phyloP scores from a whole-genome alignment of 345 rosid genomes.

The Rhodamnia rubescens region DNA sequence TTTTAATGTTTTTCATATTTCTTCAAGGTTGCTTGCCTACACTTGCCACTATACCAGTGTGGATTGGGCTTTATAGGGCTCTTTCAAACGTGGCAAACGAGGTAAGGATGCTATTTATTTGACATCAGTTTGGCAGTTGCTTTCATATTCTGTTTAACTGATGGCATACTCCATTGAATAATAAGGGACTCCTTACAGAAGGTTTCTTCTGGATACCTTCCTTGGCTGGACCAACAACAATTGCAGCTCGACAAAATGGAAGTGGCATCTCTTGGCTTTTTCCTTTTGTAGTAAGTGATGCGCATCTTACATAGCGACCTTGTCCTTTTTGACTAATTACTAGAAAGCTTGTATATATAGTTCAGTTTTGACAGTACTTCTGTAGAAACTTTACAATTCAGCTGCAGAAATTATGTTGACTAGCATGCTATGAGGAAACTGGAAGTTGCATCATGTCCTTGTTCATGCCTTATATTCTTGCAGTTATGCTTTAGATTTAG shows the following conservation, averaged over 20 bases:
- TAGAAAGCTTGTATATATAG: background rate
- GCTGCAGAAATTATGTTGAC: background rate
- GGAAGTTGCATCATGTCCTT: background rate
- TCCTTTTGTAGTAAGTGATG: constrained; percentile 64
- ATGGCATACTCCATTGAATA: constrained; percentile 4
- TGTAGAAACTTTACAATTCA: background rate
- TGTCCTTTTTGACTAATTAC: background rate
- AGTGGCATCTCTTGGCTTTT: constrained; percentile 93
- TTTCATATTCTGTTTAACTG: background rate
- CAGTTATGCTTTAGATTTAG: background rate
- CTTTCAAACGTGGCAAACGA: constrained; percentile 94
- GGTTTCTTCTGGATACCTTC: constrained; percentile 99
- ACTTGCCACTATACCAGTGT: constrained; percentile 92
- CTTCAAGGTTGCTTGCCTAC: constrained; percentile 83
- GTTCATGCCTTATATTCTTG: background rate
- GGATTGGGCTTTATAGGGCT: constrained; percentile 98
- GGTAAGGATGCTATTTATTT: constrained; percentile 23
- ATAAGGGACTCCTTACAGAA: constrained; percentile 90
- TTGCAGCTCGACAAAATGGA: constrained; percentile 77
- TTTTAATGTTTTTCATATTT: background rate
- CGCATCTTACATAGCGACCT: background rate
- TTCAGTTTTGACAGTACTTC: background rate
- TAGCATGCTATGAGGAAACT: background rate
- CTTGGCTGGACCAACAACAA: constrained; percentile 85
- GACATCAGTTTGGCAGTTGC: background rate